Conservation (phyloP, 2,329 filamentous ascomycete species). For the Cytospora mali region DNA sequence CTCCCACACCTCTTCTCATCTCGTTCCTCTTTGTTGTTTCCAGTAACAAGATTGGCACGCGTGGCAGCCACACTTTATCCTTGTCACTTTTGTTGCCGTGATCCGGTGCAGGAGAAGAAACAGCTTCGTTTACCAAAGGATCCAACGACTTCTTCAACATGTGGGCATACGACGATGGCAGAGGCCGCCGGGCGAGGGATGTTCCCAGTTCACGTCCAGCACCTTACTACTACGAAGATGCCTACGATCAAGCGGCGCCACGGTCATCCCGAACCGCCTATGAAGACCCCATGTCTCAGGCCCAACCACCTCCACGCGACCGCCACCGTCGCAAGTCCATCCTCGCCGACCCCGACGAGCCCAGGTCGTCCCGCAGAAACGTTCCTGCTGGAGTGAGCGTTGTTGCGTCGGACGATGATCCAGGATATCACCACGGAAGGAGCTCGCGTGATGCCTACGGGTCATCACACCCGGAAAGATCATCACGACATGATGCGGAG, state of each 20-base stretch:
- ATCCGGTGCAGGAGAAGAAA: neutral
- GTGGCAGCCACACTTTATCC: neutral
- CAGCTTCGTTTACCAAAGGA: too few species aligned
- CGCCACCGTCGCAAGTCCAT: constrained; percentile 26
- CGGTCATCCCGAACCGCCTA: constrained; percentile 10
- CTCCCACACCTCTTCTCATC: constrained; percentile 4
- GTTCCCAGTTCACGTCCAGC: constrained; percentile 18
- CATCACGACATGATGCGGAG: constrained; percentile 24
- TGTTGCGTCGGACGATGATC: constrained; percentile 24
- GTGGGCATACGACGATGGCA: constrained; percentile 23
- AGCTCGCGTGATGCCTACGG: constrained; percentile 11
- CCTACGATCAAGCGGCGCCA: constrained; percentile 23
- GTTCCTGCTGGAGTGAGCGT: constrained; percentile 11
- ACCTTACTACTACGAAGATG: constrained; percentile 16
- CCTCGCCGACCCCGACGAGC: constrained; percentile 6
- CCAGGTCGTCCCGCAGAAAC: constrained; percentile 6
- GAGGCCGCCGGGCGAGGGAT: constrained; percentile 23
- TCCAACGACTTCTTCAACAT: neutral
- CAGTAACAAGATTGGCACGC: neutral
- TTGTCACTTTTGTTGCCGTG: neutral
- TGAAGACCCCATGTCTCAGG: constrained; percentile 3
- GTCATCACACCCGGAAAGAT: constrained; percentile 1
- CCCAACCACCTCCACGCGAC: constrained; percentile 8
- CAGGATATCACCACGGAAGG: neutral
- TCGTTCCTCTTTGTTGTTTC: neutral